A percentile compares a stretch with the other conserved stretches of the same genome.
Evolutionary conservation across 768 basidiomycete genomes (phyloP).

Genomic region (Kwoniella bestiolae): DNA sequence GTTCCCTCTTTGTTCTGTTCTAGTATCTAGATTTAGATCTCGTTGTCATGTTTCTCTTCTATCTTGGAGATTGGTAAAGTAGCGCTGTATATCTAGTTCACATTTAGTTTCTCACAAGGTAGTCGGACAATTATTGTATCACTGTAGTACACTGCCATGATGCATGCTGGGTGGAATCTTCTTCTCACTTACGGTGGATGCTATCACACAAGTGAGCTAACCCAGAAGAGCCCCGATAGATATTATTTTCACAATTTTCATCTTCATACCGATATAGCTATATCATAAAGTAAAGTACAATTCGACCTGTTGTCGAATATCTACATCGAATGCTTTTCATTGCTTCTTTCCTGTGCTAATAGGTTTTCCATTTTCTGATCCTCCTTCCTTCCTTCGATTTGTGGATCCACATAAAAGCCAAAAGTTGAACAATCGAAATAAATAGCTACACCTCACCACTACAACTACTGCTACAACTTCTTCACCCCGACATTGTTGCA

Average conservation of each 20-base stretch:
- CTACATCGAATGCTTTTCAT: background rate
- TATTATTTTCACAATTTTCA: background rate
- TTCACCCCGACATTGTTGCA: background rate
- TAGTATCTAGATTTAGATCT: too few relatives aligned
- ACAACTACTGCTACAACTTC: conserved; percentile 1
- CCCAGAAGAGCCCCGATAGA: too few relatives aligned
- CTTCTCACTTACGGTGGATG: too few relatives aligned
- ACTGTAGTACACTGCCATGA: too few relatives aligned
- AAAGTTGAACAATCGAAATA: background rate
- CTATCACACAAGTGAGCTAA: too few relatives aligned
- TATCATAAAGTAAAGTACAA: background rate
- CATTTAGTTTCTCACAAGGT: too few relatives aligned
- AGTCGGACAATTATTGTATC: too few relatives aligned
- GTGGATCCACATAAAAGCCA: background rate
- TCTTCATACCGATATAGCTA: background rate
- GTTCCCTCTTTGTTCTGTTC: too few relatives aligned
- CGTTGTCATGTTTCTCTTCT: background rate
- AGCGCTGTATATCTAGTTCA: too few relatives aligned
- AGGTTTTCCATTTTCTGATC: background rate
- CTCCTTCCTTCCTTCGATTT: too few relatives aligned
- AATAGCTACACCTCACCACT: background rate
- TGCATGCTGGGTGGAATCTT: too few relatives aligned
- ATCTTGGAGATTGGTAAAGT: background rate
- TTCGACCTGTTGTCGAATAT: background rate
- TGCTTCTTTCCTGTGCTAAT: background rate